phyloP scores from a whole-genome alignment of 345 rosid species.

The Reutealis trisperma region DNA sequence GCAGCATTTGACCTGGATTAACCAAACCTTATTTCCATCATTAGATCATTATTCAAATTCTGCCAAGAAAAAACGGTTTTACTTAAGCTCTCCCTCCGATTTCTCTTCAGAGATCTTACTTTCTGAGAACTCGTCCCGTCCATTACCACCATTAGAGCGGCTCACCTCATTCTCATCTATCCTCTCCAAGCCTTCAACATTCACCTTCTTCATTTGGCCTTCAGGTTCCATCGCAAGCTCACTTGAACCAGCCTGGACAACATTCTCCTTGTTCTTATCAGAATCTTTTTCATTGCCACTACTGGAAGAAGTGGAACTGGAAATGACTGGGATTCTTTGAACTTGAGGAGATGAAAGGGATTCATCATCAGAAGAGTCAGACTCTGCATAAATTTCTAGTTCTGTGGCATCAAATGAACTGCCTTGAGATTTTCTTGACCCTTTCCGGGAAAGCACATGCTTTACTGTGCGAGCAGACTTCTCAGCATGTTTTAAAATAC shows the following conservation, averaged over 20 bases:
- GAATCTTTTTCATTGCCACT: constrained; percentile 12
- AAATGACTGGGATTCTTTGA: constrained; percentile 28
- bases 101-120: constrained; percentile 20
- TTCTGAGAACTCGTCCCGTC: constrained; percentile 6
- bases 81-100: background rate
- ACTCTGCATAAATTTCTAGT: constrained; percentile 33
- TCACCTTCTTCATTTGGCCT: constrained; percentile 25
- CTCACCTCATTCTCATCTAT: constrained; percentile 17
- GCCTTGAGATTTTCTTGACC: constrained; percentile 44
- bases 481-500: constrained; percentile 61
- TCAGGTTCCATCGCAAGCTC: constrained; percentile 24
- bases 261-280: constrained; percentile 26
- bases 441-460: constrained; percentile 66
- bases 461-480: constrained; percentile 58
- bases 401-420: constrained; percentile 28
- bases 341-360: constrained; percentile 30
- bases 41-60: too few species aligned
- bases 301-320: constrained; percentile 18
- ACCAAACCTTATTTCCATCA: too few species aligned
- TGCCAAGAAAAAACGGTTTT: too few species aligned
- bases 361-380: constrained; percentile 58
- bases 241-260: constrained; percentile 23
- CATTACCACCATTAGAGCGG: constrained; percentile 19
- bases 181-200: constrained; percentile 19
- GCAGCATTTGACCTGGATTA: too few species aligned